Conservation (phyloP, 73 alveolate species). For the Effrenium voratum region DNA sequence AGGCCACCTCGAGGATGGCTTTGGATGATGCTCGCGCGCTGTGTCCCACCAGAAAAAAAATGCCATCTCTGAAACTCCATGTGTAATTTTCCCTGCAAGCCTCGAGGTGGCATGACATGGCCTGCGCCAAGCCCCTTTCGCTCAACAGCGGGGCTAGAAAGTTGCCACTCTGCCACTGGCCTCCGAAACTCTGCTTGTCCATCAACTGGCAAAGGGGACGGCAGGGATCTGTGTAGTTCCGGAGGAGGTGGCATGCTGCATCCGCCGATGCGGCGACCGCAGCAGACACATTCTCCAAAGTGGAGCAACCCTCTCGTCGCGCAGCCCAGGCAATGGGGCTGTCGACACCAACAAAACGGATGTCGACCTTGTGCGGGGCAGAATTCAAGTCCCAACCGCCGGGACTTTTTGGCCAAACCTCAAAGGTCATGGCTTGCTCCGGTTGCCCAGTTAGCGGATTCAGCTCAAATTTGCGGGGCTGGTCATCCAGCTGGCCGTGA, state of each 20-base stretch:
- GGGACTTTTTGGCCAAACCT: not conserved
- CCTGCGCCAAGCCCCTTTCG: not conserved
- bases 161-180: not conserved
- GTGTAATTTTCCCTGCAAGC: not conserved
- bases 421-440: not conserved
- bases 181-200: not conserved
- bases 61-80: not conserved
- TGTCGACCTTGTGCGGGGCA: not conserved
- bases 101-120: not conserved
- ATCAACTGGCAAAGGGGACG: not conserved
- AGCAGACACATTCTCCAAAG: not conserved
- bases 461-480: not conserved
- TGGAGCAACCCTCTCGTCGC: not conserved
- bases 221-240: not conserved
- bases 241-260: not conserved
- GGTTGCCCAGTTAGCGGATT: not conserved
- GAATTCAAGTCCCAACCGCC: not conserved
- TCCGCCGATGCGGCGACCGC: not conserved
- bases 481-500: not conserved
- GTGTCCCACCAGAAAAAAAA: not conserved
- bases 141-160: not conserved
- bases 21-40: not conserved
- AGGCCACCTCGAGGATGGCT: not conserved
- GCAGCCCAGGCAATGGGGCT: constrained; percentile 7
- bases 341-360: not conserved